Evolutionary conservation across 495 filamentous ascomycete genomes (phyloP).

Genomic region (Podospora pseudoanserina): DNA sequence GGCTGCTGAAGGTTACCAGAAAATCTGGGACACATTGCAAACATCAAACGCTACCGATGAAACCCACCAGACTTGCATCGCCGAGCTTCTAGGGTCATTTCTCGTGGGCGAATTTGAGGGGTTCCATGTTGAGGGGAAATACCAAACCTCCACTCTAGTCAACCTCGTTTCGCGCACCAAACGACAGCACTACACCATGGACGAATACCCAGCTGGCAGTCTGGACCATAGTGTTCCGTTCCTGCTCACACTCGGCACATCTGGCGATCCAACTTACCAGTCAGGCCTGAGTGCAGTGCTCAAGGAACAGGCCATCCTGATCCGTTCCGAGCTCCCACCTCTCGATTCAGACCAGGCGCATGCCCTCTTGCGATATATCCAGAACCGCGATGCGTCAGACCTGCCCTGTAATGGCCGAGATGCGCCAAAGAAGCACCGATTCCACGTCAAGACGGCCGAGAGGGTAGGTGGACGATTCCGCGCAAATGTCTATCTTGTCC

Average conservation of each 20-base stretch:
- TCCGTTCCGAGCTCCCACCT: slow-evolving; percentile 64
- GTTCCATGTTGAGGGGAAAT: neutral
- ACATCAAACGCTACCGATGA: neutral
- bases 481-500: neutral
- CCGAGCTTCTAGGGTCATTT: neutral
- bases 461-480: slow-evolving; percentile 56
- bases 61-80: neutral
- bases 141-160: neutral
- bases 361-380: slow-evolving; percentile 64
- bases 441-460: slow-evolving; percentile 66
- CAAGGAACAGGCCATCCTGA: slow-evolving; percentile 54
- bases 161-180: neutral
- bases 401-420: slow-evolving; percentile 56
- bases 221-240: slow-evolving; percentile 79
- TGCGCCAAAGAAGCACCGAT: slow-evolving; percentile 46
- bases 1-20: neutral
- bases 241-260: slow-evolving; percentile 72
- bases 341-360: slow-evolving; percentile 62
- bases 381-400: slow-evolving; percentile 60
- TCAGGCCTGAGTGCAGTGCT: slow-evolving; percentile 48
- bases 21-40: neutral
- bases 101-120: neutral
- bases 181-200: slow-evolving; percentile 53
- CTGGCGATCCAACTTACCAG: slow-evolving; percentile 32
- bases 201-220: slow-evolving; percentile 79